Percentiles rank a stretch among this genome's conserved stretches.
Conservation (phyloP, 176 grass and related monocot species). For the Cenchrus americanus region DNA sequence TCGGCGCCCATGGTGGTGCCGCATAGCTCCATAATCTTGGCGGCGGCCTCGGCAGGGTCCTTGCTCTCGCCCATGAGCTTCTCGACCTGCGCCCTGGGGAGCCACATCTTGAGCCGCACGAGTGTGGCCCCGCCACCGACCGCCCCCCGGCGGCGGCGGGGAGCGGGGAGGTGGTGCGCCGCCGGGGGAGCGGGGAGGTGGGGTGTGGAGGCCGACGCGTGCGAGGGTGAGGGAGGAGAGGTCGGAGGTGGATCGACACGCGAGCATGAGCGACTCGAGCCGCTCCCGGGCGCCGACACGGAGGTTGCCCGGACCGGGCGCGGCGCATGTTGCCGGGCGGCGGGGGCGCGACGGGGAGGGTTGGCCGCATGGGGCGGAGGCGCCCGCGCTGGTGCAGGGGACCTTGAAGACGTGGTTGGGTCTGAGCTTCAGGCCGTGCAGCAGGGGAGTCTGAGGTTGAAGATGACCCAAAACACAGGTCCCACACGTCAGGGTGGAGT, state of each 20-base stretch:
- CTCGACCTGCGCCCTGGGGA: slow-evolving; percentile 71
- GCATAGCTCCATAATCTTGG: slow-evolving; percentile 79
- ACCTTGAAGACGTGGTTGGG: too few relatives aligned
- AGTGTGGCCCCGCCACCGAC: slow-evolving; percentile 14
- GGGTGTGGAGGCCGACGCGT: slow-evolving; percentile 43
- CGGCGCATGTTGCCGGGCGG: neutral
- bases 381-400: too few relatives aligned
- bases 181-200: slow-evolving; percentile 32
- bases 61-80: slow-evolving; percentile 72
- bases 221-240: slow-evolving; percentile 46
- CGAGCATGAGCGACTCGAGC: slow-evolving; percentile 85
- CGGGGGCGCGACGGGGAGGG: too few relatives aligned
- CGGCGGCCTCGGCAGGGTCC: slow-evolving; percentile 58
- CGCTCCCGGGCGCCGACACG: slow-evolving; percentile 71
- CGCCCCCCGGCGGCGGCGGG: neutral
- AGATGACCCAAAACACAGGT: too few relatives aligned
- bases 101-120: slow-evolving; percentile 63
- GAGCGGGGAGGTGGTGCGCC: neutral
- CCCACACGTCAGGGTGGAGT: too few relatives aligned
- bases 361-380: too few relatives aligned
- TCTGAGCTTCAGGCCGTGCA: too few relatives aligned
- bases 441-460: too few relatives aligned
- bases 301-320: slow-evolving; percentile 77
- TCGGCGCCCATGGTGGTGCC: slow-evolving; percentile 25
- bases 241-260: slow-evolving; percentile 80